A percentile compares a stretch with the other conserved stretches of the same genome.
Conservation (phyloP, 2,329 filamentous ascomycete genomes). For the Teratosphaeria gauchensis region DNA sequence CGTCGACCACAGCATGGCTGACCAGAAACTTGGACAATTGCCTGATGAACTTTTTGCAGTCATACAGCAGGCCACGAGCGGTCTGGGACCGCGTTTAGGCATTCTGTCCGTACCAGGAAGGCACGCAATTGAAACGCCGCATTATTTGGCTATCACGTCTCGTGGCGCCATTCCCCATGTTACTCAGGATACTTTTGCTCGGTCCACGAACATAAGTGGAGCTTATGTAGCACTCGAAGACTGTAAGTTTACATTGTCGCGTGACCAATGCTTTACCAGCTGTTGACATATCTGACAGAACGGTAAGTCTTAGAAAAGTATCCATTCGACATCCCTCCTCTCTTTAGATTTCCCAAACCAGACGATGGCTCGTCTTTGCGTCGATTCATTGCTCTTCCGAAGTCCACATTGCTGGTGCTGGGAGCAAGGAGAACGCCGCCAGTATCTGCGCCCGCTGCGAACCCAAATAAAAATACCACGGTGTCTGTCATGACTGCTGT, state of each 20-base stretch:
- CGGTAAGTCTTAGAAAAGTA: constrained; percentile 54
- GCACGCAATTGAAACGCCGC: constrained; percentile 67
- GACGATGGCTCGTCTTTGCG: constrained; percentile 50
- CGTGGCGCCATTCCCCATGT: constrained; percentile 80
- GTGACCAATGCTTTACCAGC: constrained; percentile 4
- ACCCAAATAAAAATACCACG: constrained; percentile 45
- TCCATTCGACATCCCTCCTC: constrained; percentile 37
- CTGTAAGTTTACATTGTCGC: constrained; percentile 55
- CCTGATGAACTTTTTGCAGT: constrained; percentile 37
- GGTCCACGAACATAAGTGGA: constrained; percentile 55
- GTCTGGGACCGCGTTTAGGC: constrained; percentile 55
- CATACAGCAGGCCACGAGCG: constrained; percentile 27
- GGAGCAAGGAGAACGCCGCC: constrained; percentile 70
- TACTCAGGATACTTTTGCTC: constrained; percentile 69
- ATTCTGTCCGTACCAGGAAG: constrained; percentile 54
- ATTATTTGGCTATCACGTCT: constrained; percentile 70
- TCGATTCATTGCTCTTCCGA: constrained; percentile 63
- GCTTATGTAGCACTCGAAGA: constrained; percentile 83
- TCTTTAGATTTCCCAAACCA: constrained; percentile 32
- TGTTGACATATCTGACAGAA: constrained; percentile 33
- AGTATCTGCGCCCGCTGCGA: constrained; percentile 55
- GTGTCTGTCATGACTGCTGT: constrained; percentile 78
- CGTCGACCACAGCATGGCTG: neutral
- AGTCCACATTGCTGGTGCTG: constrained; percentile 58
- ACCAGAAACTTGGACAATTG: neutral